phyloP scores from a whole-genome alignment of 331 rosid genomes.

The Acacia concinna region DNA sequence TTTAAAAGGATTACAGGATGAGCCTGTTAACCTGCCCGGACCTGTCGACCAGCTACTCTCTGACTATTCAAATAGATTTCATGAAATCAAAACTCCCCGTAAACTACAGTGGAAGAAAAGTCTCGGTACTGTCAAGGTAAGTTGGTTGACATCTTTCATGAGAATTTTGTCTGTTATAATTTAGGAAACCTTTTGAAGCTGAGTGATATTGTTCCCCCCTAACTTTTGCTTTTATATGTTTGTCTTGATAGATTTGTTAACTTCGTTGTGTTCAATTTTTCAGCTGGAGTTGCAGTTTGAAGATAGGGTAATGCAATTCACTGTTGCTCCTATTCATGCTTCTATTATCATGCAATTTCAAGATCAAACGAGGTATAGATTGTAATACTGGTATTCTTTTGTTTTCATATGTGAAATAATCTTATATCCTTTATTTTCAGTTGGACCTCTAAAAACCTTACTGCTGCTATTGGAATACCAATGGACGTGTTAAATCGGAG shows the following conservation, averaged over 20 bases:
- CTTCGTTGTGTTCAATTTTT: slow-evolving; percentile 29
- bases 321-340: slow-evolving; percentile 85
- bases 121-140: slow-evolving; percentile 91
- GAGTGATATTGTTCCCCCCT: neutral
- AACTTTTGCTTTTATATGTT: slow-evolving; percentile 18
- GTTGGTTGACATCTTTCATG: slow-evolving; percentile 21
- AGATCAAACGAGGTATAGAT: slow-evolving; percentile 63
- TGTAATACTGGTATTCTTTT: slow-evolving; percentile 17
- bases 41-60: slow-evolving; percentile 75
- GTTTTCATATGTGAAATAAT: slow-evolving; percentile 14
- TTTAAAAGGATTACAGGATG: slow-evolving; percentile 64
- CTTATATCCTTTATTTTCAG: slow-evolving; percentile 50
- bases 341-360: slow-evolving; percentile 85
- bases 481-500: slow-evolving; percentile 70
- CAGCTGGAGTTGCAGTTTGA: slow-evolving; percentile 95
- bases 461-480: slow-evolving; percentile 76
- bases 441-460: slow-evolving; percentile 79
- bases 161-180: neutral
- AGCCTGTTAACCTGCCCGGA: slow-evolving; percentile 64
- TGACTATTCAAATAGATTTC: slow-evolving; percentile 82
- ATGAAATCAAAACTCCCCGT: slow-evolving; percentile 94
- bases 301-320: slow-evolving; percentile 78
- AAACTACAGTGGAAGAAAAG: slow-evolving; percentile 90
- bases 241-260: slow-evolving; percentile 7
- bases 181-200: neutral